These are phyloP conservation scores for Fusarium luffae DNA, from an alignment of 2,329 filamentous ascomycete genomes.

Conservation along the genomic window DNA sequence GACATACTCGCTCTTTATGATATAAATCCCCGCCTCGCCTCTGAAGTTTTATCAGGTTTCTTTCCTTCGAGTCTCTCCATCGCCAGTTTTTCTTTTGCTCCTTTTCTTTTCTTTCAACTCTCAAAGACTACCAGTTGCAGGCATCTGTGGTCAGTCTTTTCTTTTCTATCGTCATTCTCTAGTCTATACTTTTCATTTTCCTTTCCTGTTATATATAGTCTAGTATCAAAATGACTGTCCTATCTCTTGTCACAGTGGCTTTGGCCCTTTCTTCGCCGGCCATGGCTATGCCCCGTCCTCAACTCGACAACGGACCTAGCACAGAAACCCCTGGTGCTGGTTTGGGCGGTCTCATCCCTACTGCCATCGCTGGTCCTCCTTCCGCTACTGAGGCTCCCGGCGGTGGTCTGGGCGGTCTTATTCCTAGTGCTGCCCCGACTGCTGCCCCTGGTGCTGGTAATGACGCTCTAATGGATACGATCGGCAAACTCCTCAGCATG, in stretches of 20 bases:
- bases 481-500: constrained; percentile 6
- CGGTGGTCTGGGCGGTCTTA: background rate
- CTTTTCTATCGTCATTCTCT: constrained; percentile 28
- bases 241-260: constrained; percentile 43
- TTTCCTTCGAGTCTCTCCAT: constrained; percentile 35
- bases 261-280: constrained; percentile 43
- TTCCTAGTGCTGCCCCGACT: background rate
- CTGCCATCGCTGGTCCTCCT: constrained; percentile 14
- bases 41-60: constrained; percentile 1
- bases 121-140: constrained; percentile 43
- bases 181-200: constrained; percentile 16
- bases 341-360: constrained; percentile 18
- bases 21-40: constrained; percentile 36
- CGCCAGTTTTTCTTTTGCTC: constrained; percentile 33
- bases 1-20: background rate
- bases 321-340: constrained; percentile 27
- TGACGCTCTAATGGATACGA: background rate
- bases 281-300: constrained; percentile 34
- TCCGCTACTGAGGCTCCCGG: background rate
- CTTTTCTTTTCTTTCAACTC: constrained; percentile 42
- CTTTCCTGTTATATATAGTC: constrained; percentile 10
- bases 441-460: background rate
- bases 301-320: constrained; percentile 18
- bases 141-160: constrained; percentile 45
- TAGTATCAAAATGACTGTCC: constrained; percentile 42